These are phyloP conservation scores for Lecanicillium sp. DNA, from an alignment of 2,329 filamentous ascomycete species.

Conservation along the genomic window DNA sequence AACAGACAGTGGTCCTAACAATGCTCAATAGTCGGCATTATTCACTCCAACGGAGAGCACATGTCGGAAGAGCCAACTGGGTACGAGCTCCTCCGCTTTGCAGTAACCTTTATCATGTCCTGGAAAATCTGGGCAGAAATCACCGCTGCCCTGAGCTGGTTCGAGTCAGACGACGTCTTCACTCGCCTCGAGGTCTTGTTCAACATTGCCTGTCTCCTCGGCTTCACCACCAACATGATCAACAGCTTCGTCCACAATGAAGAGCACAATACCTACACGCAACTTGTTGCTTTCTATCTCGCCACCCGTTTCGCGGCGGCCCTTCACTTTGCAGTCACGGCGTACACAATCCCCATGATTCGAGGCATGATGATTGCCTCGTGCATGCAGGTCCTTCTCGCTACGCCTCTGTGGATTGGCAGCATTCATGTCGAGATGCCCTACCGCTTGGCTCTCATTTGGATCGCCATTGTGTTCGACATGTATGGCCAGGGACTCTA, in stretches of 20 bases:
- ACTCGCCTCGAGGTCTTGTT: conserved; percentile 52
- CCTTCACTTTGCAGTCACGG: conserved; percentile 37
- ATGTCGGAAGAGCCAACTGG: conserved; percentile 48
- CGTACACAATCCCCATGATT: conserved; percentile 46
- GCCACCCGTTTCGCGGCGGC: conserved; percentile 46
- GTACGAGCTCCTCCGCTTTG: conserved; percentile 47
- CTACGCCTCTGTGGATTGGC: conserved; percentile 49
- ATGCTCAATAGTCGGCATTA: conserved; percentile 41
- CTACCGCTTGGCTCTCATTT: conserved; percentile 45
- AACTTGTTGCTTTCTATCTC: conserved; percentile 53
- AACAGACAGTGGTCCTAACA: conserved; percentile 1
- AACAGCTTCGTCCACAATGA: conserved; percentile 39
- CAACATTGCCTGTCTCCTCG: conserved; percentile 51
- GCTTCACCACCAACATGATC: conserved; percentile 55
- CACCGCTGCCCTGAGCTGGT: conserved; percentile 49
- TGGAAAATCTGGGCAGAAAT: conserved; percentile 59
- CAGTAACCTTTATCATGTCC: conserved; percentile 52
- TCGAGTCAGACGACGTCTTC: conserved; percentile 53
- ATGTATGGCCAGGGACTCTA: conserved; percentile 36
- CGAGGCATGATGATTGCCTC: conserved; percentile 44
- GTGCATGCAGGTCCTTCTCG: conserved; percentile 34
- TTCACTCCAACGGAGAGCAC: conserved; percentile 54
- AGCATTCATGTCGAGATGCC: conserved; percentile 50
- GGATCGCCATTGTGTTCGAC: conserved; percentile 47
- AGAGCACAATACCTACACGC: conserved; percentile 42